Evolutionary conservation across 257 asterid species (phyloP).

Genomic region (Scutellaria baicalensis): DNA sequence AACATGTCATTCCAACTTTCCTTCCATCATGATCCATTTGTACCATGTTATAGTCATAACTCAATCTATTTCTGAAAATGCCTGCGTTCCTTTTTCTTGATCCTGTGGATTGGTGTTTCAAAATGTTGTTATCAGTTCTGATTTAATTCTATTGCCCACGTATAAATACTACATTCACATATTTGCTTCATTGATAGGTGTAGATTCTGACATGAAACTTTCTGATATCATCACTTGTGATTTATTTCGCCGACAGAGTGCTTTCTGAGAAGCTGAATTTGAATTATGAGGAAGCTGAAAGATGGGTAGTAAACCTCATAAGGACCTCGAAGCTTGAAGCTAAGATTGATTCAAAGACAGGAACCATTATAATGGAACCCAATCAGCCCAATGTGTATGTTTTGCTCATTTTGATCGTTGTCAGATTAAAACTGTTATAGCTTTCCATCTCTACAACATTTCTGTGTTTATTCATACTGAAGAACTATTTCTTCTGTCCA

Average conservation of each 20-base stretch:
- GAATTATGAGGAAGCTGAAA: conserved; percentile 85
- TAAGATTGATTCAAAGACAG: conserved; percentile 65
- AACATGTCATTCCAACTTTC: not conserved
- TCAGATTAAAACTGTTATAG: not conserved
- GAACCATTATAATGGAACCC: conserved; percentile 84
- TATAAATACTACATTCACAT: not conserved
- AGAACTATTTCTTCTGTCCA: conserved; percentile 17
- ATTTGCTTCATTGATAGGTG: too few relatives aligned
- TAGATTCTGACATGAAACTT: not conserved
- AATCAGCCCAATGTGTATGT: conserved; percentile 85
- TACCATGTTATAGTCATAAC: too few relatives aligned
- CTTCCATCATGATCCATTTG: too few relatives aligned
- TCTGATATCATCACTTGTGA: not conserved
- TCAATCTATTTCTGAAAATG: too few relatives aligned
- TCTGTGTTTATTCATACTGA: not conserved
- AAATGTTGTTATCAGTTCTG: too few relatives aligned
- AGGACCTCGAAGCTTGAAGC: conserved; percentile 97
- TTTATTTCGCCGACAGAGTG: conserved; percentile 45
- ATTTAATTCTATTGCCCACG: not conserved
- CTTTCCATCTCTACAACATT: not conserved
- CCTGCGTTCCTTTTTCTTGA: too few relatives aligned
- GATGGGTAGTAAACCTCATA: conserved; percentile 89
- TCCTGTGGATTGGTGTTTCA: not conserved
- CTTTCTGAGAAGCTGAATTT: conserved; percentile 93
- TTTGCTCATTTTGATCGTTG: not conserved